Evolutionary conservation across 176 grass and related monocot genomes (phyloP).

Genomic region (Ensete glaucum): DNA sequence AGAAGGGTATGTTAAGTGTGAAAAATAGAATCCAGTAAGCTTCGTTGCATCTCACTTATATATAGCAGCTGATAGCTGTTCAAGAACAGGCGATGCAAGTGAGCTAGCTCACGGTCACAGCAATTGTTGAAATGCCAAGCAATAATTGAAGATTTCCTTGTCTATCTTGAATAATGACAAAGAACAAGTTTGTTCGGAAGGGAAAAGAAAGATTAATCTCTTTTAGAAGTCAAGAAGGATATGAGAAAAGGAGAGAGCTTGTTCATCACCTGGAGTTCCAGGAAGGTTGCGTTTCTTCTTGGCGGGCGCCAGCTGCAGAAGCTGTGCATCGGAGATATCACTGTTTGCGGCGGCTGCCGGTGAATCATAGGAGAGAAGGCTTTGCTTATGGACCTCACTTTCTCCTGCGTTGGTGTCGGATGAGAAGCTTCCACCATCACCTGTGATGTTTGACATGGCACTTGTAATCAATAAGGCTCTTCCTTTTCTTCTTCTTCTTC

Average conservation of each 20-base stretch:
- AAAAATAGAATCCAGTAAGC: too few species aligned
- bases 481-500: neutral
- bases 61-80: neutral
- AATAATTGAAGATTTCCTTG: slow-evolving; percentile 27
- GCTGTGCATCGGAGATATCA: slow-evolving; percentile 3
- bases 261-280: slow-evolving; percentile 68
- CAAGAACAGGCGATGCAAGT: slow-evolving; percentile 20
- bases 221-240: neutral
- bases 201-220: neutral
- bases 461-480: neutral
- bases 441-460: slow-evolving; percentile 36
- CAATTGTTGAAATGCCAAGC: slow-evolving; percentile 34
- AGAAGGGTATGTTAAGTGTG: too few species aligned
- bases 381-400: slow-evolving; percentile 29
- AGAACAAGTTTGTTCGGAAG: too few species aligned
- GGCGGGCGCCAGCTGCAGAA: slow-evolving; percentile 1
- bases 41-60: too few species aligned
- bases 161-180: too few species aligned
- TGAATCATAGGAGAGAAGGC: slow-evolving; percentile 11
- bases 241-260: neutral
- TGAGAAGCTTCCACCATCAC: slow-evolving; percentile 37
- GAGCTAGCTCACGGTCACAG: slow-evolving; percentile 23
- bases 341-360: neutral
- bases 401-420: slow-evolving; percentile 25
- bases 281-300: slow-evolving; percentile 84